Conservation (phyloP, 2,329 filamentous ascomycete species). For the Calonectria ilicicola region DNA sequence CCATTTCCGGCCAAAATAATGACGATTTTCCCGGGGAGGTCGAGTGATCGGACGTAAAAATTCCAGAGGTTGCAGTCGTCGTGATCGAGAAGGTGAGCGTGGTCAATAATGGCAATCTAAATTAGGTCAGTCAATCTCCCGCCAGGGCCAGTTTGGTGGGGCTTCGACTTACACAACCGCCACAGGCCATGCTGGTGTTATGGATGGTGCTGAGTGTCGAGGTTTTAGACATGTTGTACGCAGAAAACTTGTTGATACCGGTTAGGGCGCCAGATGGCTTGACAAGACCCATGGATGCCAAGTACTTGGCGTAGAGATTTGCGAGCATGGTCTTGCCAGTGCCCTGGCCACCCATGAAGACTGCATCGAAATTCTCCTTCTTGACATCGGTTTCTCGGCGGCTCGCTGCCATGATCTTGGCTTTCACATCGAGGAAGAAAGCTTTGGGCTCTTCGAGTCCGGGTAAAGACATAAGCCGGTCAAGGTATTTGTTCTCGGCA, state of each 20-base stretch:
- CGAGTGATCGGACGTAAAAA: conserved; percentile 39
- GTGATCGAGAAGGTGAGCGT: conserved; percentile 44
- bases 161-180: conserved; percentile 66
- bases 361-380: conserved; percentile 51
- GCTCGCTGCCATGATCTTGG: conserved; percentile 62
- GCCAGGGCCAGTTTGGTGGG: not conserved
- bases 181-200: conserved; percentile 51
- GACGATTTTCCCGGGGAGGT: conserved; percentile 44
- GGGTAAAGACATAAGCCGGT: conserved; percentile 71
- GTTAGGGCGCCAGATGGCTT: conserved; percentile 58
- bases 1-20: conserved; percentile 44
- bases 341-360: conserved; percentile 46
- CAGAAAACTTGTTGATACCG: conserved; percentile 43
- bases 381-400: conserved; percentile 62
- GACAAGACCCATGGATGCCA: conserved; percentile 42
- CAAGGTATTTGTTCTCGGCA: conserved; percentile 65
- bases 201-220: conserved; percentile 57
- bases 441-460: conserved; percentile 73
- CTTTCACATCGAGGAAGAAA: conserved; percentile 60
- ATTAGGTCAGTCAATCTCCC: conserved; percentile 17
- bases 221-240: conserved; percentile 46
- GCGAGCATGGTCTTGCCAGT: conserved; percentile 47
- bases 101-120: conserved; percentile 45
- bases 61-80: conserved; percentile 45
- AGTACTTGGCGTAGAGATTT: conserved; percentile 45